Evolutionary conservation across 2,329 filamentous ascomycete genomes (phyloP), one percentile per base, ranked within the genome.

Genomic region (Colletotrichum lentis): DNA sequence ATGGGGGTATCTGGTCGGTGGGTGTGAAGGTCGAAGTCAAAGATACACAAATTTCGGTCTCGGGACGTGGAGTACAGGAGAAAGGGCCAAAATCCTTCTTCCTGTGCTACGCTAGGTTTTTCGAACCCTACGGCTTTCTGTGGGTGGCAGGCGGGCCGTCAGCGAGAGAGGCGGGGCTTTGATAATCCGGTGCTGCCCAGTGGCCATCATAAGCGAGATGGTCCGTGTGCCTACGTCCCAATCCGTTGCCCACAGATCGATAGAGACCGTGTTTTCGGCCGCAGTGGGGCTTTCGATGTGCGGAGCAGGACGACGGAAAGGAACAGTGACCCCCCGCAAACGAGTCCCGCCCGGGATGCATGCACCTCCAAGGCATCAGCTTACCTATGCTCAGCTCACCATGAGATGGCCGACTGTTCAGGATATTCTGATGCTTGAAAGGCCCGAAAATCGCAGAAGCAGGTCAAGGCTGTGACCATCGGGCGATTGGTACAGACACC

Each of bases 1-100:
- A 65, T 68, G 65, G 65, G 62, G 65, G 50, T 68, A 60, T 68
- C 65, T 68, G 65, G 65, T 68, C 65, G 65, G 62, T 68, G 65
- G 65, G 61, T 68, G 65, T 65, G 65, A 65, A 64, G 62, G 62
- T 64, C 62, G 61, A 64, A 55, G 61, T 49, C 47, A 5, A 39
- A 16, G 35, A 41, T 49, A 20, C 31, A 55, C 61, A 64, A 31
- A 54, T 35, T 53, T 41, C 22, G 22, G 39, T 31, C 18, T 56
- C 62, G 16, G 62, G 62, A 53, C 61, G 35, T 64, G 49, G 61
- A 67, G 64, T 67, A 54, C 56, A 27, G 53, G 39, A 37, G 27
- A 37, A 43, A n/a, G 12, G 5, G 18, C 39, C 27, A 35, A 57
- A 52, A 37, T 54, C 64, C 55, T 67, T 54, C 52, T 57, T 61